Base-by-base conservation (phyloP, 805 yeast species). In the Candida krabiensis region DNA sequence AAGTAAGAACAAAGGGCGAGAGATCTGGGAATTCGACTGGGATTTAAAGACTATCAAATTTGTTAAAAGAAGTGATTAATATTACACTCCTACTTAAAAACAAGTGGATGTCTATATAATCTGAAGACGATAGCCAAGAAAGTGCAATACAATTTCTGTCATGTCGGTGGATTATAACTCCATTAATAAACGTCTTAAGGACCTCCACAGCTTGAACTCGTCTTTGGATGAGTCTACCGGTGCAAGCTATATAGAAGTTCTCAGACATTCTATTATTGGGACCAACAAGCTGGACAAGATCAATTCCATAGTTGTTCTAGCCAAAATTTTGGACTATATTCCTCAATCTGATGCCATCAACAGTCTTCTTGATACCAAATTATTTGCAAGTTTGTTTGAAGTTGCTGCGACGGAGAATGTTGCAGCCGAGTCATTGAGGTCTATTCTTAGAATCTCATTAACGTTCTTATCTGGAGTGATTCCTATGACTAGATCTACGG, bases 271-370 rank as follows among this genome's bases (percentile, higher is more conserved):
- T 30, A 70, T 76, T 22, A 49, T 70, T 40, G 74, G 75, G 11
- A 61, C 62, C 34, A 75, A 70, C 41, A 71, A 71, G 38, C 69
- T 71, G 33, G 82, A 76, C 40, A 68, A 70, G 44, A 69, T 73
- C 33, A 77, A 74, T 54, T 67, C 77, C 2, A 71, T 79, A 8
- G 72, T 73, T 2, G 77, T 78, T 4, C 57, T 80, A 21, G 75
- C 81, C 22, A 75, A 70, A 45, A 61, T 75, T 19, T 56, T 78
- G 30, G 80, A 76, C 29, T 59, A 64, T 16, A 68, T 73, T 5
- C 74, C 77, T 4, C 50, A 48, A 28, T 55, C 61, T 2, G 60
- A 58, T 32, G 25, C 16, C 2, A 36, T 61, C 22, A 45, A 46
- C 28, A 15, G 33, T 2, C 26, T 43, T 4, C 46, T 61, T 24